Conservation (phyloP, 2,329 filamentous ascomycete genomes). For the Sporothrix pseudoabietina region DNA sequence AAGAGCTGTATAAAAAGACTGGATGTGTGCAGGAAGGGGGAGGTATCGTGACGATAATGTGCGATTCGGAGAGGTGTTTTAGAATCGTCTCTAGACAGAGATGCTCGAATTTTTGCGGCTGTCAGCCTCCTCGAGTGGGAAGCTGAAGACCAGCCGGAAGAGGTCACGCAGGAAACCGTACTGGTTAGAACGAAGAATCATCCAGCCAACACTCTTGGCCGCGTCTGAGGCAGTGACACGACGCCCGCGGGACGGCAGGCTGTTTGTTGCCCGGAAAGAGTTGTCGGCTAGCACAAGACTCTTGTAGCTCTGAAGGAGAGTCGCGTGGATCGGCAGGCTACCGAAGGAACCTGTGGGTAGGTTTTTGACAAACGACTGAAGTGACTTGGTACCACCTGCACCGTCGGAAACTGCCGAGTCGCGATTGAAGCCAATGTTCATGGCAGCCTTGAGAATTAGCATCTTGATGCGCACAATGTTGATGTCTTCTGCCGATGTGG, state of each 20-base stretch:
- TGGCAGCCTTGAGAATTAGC: slow-evolving; percentile 79
- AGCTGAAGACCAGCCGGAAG: slow-evolving; percentile 82
- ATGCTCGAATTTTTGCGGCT: slow-evolving; percentile 66
- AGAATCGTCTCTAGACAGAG: slow-evolving; percentile 46
- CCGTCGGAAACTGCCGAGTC: slow-evolving; percentile 51
- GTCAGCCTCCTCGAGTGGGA: slow-evolving; percentile 76
- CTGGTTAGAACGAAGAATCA: slow-evolving; percentile 68
- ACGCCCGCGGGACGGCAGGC: slow-evolving; percentile 59
- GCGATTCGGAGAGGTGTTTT: not conserved
- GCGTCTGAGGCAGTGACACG: slow-evolving; percentile 72
- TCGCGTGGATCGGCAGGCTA: slow-evolving; percentile 66
- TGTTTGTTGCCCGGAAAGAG: slow-evolving; percentile 59
- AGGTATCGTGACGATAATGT: not conserved
- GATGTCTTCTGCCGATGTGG: slow-evolving; percentile 68
- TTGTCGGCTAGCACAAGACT: slow-evolving; percentile 75
- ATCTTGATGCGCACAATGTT: slow-evolving; percentile 77
- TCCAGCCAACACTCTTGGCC: slow-evolving; percentile 75
- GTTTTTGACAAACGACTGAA: slow-evolving; percentile 75
- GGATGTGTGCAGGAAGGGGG: not conserved
- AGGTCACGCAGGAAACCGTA: slow-evolving; percentile 81
- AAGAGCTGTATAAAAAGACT: slow-evolving; percentile 1
- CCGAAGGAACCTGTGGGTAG: slow-evolving; percentile 80
- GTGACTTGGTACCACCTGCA: slow-evolving; percentile 52
- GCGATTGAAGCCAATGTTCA: slow-evolving; percentile 78
- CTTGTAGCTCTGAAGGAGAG: slow-evolving; percentile 77